phyloP scores from a whole-genome alignment of 805 yeast species.

The Candida ipomoeae region DNA sequence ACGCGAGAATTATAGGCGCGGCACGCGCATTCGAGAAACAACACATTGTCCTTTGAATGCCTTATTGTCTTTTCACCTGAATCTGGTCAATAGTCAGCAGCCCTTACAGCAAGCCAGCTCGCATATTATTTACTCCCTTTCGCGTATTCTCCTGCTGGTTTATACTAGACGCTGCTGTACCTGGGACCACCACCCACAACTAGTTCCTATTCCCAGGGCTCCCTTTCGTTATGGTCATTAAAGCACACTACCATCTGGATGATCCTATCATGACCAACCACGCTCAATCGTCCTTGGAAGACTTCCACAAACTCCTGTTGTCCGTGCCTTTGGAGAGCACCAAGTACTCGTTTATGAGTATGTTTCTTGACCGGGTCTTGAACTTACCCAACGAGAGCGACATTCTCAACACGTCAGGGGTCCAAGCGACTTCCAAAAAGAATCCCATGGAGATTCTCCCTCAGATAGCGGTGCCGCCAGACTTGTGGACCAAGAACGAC shows the following conservation, averaged over 20 bases:
- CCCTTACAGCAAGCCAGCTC: neutral
- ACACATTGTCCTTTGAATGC: neutral
- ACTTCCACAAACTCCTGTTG: slow-evolving; percentile 23
- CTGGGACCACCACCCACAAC: neutral
- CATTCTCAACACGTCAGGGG: slow-evolving; percentile 11
- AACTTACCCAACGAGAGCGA: slow-evolving; percentile 19
- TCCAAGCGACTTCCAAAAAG: neutral
- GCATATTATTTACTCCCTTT: neutral
- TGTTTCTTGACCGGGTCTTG: slow-evolving; percentile 23
- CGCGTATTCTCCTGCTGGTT: neutral
- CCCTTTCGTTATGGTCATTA: neutral
- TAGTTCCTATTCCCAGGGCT: neutral
- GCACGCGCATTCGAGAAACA: neutral
- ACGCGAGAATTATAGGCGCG: slow-evolving; percentile 3
- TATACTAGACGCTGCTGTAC: neutral
- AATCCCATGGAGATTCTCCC: slow-evolving; percentile 27
- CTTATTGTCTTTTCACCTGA: neutral
- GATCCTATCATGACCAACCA: neutral
- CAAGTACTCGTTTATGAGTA: slow-evolving; percentile 24
- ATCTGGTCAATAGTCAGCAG: neutral
- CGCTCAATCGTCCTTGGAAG: slow-evolving; percentile 1
- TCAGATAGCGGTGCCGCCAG: slow-evolving; percentile 31
- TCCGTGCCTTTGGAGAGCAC: slow-evolving; percentile 26
- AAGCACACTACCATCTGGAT: neutral
- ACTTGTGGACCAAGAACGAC: slow-evolving; percentile 35